A percentile compares a stretch with the other conserved stretches of the same genome.
These are phyloP conservation scores for Thalassiosira hispida DNA, from an alignment of 352 stramenopile genomes.

Conservation along the genomic window DNA sequence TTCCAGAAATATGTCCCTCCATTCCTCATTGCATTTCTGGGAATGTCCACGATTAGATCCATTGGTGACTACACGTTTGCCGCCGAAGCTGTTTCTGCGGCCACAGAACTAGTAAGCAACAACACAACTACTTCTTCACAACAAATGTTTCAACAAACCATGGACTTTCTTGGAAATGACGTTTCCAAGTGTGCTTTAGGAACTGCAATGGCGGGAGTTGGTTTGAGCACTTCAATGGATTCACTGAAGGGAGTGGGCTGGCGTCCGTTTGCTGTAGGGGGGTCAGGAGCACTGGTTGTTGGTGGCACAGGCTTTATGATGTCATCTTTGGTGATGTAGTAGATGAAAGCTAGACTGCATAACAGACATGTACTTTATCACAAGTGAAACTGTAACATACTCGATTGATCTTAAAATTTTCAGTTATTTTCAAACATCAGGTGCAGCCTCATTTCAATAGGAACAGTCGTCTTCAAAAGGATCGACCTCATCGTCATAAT, in stretches of 20 bases:
- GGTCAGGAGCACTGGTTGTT: constrained; percentile 63
- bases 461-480: no score
- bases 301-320: constrained; percentile 68
- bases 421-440: no score
- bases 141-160: constrained; percentile 25
- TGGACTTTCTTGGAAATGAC: constrained; percentile 65
- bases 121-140: not conserved
- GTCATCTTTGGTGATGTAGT: constrained; percentile 42
- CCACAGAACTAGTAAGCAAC: not conserved
- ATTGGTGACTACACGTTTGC: constrained; percentile 48
- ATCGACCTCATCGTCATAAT: no score
- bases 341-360: no score
- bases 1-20: constrained; percentile 72
- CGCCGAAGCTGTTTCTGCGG: constrained; percentile 10
- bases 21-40: constrained; percentile 75
- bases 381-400: no score
- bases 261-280: constrained; percentile 74
- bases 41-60: constrained; percentile 61
- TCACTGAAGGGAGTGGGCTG: constrained; percentile 64
- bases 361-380: no score
- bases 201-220: constrained; percentile 74
- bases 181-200: constrained; percentile 69
- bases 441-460: no score
- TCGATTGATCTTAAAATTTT: no score
- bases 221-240: constrained; percentile 53